Evolutionary conservation across 75 land plant species (phyloP), one percentile per base, ranked within the genome.

Genomic region (Chamaecyparis obtusa): DNA sequence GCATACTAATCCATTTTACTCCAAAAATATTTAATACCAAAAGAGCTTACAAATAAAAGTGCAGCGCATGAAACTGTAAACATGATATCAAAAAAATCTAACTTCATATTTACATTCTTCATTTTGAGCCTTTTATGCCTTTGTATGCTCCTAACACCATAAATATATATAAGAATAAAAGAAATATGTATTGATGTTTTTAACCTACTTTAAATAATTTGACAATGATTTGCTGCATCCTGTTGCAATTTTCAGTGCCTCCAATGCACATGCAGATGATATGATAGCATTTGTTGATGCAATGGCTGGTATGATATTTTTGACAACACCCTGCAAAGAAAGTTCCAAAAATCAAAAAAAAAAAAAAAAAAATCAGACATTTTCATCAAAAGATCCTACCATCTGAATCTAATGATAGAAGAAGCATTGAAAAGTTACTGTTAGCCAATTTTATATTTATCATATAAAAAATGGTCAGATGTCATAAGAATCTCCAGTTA

Each of bases 231-330:
- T 97, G 91, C 99, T 94, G 94, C 97, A 98, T 86, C 94, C 98
- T 14, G 99, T 91, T 79, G 90, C 97, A 87, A 98, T 93, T 89
- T 98, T 98, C 77, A 98, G 87, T 13, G 99, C 94, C 88, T 98
- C 99, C 85, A 97, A 76, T 9, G 99, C 91, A 94, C 99, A 98
- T 33, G 96, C 95, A 79, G 99, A 97, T 84, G 99, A 95, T 71
- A 98, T 90, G 35, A 98, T 92, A 15, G 99, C 99, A 95, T 98
- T 98, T 43, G 99, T 98, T 72, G 99, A 95, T 85, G 99, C 99
- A 83, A 98, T 98, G 37, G 99, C 99, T 85, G 99, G 99, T 64
- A 98, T 92, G 27, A 98, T 98, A 89, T 98, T 98, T 89, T 98
- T 98, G 79, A 98, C 97, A 32, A 98, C 99, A 67, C 99, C 99